Evolutionary conservation across 2,329 filamentous ascomycete species (phyloP), one percentile per base, ranked within the genome.

Genomic region (Plectosphaerella plurivora): DNA sequence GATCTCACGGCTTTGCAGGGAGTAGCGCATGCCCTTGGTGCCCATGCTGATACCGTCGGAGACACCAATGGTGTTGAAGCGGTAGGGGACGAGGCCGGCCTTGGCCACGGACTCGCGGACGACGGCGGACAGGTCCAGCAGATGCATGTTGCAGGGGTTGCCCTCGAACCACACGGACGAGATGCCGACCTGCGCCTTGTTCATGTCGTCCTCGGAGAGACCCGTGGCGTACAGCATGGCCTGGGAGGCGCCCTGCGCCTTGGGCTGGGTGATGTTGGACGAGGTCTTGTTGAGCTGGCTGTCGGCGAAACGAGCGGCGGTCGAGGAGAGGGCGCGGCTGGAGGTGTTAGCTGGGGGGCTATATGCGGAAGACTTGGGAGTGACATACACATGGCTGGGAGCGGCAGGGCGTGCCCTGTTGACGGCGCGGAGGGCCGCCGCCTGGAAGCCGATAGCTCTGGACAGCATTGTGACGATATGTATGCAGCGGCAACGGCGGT

Each of bases 61-160:
- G 60, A 99, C 95, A 65, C 94, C 94, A 65, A 99, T 90, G 55
- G 95, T 99, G 79, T 99, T 99, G 83, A 99, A 99, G 70, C 97
- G 92, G 79, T 95, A 96, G 57, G 91, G 91, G 55, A 96, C 81
- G 56, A 99, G 79, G 20, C 91, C 89, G 28, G 91, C 89, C 63
- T 87, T 73, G 52, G 72, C 72, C 41, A 84, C 79, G 14, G 79
- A 83, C 61, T 82, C 70, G 64, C 73, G 76, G 59, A 96, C 88
- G 58, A 87, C 76, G 69, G 87, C 79, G 67, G 89, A 96, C 55
- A 99, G 83, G 65, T 95, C 89, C 72, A 99, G 80, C 57, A 99
- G 77, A 73, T 99, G 94, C 93, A 97, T 99, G 76, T 99, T 99
- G 79, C 94, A 99, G 24, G 94, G 94, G 75, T 99, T 99, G 53